Evolutionary conservation across 1,284 basidiomycete genomes (phyloP).

Genomic region (Pseudozyma flocculosa): DNA sequence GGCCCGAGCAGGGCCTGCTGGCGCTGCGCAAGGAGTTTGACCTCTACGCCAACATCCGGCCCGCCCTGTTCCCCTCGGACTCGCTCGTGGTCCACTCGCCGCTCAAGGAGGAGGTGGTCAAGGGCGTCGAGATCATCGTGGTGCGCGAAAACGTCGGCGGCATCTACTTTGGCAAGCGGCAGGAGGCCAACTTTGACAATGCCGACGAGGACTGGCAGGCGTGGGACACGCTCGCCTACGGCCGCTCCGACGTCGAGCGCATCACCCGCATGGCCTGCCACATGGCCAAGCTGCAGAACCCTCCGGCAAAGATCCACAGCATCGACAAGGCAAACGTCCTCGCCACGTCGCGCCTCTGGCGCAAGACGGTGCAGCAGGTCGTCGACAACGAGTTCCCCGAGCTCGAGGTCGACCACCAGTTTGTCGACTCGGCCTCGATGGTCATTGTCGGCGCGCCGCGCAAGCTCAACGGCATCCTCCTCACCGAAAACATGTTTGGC

Average conservation of each 20-base stretch:
- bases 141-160: conserved; percentile 77
- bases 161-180: conserved; percentile 81
- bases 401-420: conserved; percentile 64
- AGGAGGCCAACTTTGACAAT: conserved; percentile 68
- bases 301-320: conserved; percentile 85
- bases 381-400: conserved; percentile 48
- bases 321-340: conserved; percentile 99
- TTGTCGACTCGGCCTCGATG: conserved; percentile 97
- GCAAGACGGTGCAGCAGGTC: conserved; percentile 63
- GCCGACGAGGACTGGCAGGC: conserved; percentile 49
- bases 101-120: conserved; percentile 80
- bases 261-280: conserved; percentile 94
- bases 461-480: conserved; percentile 85
- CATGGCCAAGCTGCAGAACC: conserved; percentile 77
- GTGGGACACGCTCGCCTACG: conserved; percentile 75
- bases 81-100: conserved; percentile 87
- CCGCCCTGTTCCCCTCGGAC: conserved; percentile 90
- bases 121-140: conserved; percentile 88
- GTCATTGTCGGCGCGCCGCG: conserved; percentile 86
- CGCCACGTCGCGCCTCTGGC: conserved; percentile 90
- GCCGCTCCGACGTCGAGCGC: conserved; percentile 83
- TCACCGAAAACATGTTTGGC: conserved; percentile 58
- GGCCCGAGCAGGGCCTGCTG: conserved; percentile 93
- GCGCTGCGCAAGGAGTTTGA: conserved; percentile 89
- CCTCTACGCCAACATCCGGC: conserved; percentile 96